Conservation (phyloP, 2,329 filamentous ascomycete genomes). For the Diplodia seriata region DNA sequence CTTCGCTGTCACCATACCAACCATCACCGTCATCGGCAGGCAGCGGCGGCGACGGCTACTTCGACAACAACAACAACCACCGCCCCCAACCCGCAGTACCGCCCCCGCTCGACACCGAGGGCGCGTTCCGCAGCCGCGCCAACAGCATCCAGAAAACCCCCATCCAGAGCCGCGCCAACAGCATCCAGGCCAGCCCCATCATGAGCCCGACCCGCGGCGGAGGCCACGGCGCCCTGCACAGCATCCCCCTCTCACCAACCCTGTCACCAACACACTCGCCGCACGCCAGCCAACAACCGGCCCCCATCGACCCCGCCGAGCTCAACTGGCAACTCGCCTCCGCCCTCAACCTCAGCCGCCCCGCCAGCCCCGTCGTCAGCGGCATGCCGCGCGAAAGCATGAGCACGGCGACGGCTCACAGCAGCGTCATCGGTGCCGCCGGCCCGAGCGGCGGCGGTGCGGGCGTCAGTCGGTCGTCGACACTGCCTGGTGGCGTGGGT, state of each 20-base stretch:
- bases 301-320: conserved; percentile 3
- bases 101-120: conserved; percentile 8
- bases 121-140: conserved; percentile 41
- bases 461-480: neutral
- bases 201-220: conserved; percentile 30
- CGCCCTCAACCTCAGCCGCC: conserved; percentile 49
- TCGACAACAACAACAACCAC: neutral
- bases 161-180: conserved; percentile 45
- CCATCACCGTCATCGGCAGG: neutral
- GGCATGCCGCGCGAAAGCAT: conserved; percentile 33
- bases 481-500: neutral
- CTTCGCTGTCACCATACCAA: conserved; percentile 38
- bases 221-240: neutral
- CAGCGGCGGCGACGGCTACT: conserved; percentile 4
- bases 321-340: conserved; percentile 56
- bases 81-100: neutral
- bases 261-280: conserved; percentile 22
- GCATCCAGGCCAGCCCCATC: conserved; percentile 48
- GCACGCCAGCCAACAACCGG: conserved; percentile 4
- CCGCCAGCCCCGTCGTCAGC: conserved; percentile 42
- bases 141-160: conserved; percentile 51
- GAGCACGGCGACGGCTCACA: conserved; percentile 1
- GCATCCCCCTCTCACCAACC: conserved; percentile 12
- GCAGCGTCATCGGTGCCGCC: too few species aligned
- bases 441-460: neutral